These are phyloP conservation scores for Pseudonitzschia multistriata DNA, from an alignment of 108 stramenopile genomes.

Conservation along the genomic window DNA sequence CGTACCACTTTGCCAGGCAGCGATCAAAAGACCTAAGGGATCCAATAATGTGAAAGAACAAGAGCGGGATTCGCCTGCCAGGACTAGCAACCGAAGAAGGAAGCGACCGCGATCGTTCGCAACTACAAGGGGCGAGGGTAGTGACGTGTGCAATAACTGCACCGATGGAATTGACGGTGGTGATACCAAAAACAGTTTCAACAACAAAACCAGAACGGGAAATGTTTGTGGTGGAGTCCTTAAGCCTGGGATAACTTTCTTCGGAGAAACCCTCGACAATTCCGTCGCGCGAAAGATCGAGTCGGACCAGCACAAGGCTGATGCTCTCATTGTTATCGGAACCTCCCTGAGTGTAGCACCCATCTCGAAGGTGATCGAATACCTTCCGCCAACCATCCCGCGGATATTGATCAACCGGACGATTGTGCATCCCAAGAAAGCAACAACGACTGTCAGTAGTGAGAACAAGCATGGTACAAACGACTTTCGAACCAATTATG, in stretches of 20 bases:
- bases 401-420: slow-evolving; percentile 85
- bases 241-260: slow-evolving; percentile 84
- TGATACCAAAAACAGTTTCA: slow-evolving; percentile 1
- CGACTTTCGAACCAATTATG: slow-evolving; percentile 49
- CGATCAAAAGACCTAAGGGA: slow-evolving; percentile 2
- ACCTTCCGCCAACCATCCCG: slow-evolving; percentile 58
- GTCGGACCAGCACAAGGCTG: slow-evolving; percentile 67
- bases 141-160: neutral
- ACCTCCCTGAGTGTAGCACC: slow-evolving; percentile 87
- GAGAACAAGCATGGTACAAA: slow-evolving; percentile 22
- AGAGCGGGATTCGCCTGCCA: neutral
- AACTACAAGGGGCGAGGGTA: neutral
- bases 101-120: neutral
- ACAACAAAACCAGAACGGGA: slow-evolving; percentile 8
- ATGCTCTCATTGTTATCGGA: slow-evolving; percentile 87
- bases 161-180: neutral
- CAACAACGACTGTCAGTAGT: slow-evolving; percentile 7
- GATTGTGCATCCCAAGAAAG: slow-evolving; percentile 51
- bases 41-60: neutral
- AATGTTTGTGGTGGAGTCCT: slow-evolving; percentile 69
- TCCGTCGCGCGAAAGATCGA: slow-evolving; percentile 56
- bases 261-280: slow-evolving; percentile 73
- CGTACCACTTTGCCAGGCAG: slow-evolving; percentile 58
- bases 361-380: slow-evolving; percentile 77
- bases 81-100: neutral